phyloP scores from a whole-genome alignment of 2,329 filamentous ascomycete genomes.

The Aspergillus intermedius region DNA sequence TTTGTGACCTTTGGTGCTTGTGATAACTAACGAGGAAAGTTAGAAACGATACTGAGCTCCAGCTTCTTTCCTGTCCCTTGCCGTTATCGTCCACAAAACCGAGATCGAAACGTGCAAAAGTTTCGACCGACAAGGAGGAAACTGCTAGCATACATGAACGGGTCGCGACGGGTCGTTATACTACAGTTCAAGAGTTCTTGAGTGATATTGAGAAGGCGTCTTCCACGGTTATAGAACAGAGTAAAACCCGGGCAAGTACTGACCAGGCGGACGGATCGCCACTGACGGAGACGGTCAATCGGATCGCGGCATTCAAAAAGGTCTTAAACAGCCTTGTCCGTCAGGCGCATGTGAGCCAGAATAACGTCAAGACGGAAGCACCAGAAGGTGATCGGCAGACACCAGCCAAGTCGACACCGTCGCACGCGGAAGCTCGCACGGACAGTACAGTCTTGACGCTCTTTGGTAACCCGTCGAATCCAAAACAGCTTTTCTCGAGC shows the following conservation, averaged over 20 bases:
- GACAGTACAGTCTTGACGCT: constrained; percentile 64
- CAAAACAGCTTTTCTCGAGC: constrained; percentile 80
- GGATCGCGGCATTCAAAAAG: constrained; percentile 54
- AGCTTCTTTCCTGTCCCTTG: constrained; percentile 36
- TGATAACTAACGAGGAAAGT: neutral
- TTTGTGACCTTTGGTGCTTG: neutral
- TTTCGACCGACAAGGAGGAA: constrained; percentile 29
- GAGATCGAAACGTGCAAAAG: constrained; percentile 38
- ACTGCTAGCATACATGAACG: constrained; percentile 32
- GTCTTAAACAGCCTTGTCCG: constrained; percentile 57
- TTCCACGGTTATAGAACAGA: constrained; percentile 30
- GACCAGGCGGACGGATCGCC: constrained; percentile 20
- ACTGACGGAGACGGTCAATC: constrained; percentile 33
- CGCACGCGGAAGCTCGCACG: constrained; percentile 39
- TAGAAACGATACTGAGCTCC: constrained; percentile 40
- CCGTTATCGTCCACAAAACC: constrained; percentile 32
- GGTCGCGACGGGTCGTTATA: constrained; percentile 33
- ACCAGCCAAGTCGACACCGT: constrained; percentile 29
- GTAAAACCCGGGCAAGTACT: constrained; percentile 24
- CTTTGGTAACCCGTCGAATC: constrained; percentile 65
- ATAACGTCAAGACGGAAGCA: constrained; percentile 27
- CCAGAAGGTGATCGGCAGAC: constrained; percentile 30
- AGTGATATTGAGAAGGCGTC: constrained; percentile 38
- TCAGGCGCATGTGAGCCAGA: constrained; percentile 50
- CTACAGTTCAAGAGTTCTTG: constrained; percentile 36